A percentile compares a stretch with the other conserved stretches of the same genome.
Evolutionary conservation across 1,284 basidiomycete genomes (phyloP).

Genomic region (Leucoagaricus sp.): DNA sequence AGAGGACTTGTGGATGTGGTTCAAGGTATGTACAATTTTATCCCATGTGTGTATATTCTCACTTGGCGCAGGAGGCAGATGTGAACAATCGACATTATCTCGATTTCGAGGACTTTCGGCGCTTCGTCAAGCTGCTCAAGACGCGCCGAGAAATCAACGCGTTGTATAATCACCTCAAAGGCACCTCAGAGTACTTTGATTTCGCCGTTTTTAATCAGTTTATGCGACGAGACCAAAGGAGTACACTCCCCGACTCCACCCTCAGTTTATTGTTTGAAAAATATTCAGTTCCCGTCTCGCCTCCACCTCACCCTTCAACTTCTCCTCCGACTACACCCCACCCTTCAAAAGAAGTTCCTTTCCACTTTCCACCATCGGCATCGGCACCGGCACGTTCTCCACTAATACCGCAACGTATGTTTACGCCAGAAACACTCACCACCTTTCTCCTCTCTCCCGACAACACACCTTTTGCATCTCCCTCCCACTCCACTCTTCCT

Average conservation of each 20-base stretch:
- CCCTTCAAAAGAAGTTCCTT: conserved; percentile 1
- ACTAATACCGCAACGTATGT: conserved; percentile 36
- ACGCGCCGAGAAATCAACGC: conserved; percentile 78
- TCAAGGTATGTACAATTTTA: conserved; percentile 51
- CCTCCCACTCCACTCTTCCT: conserved; percentile 5
- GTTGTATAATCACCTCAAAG: conserved; percentile 59
- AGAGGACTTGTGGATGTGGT: conserved; percentile 64
- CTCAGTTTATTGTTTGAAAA: conserved; percentile 9
- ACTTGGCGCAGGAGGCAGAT: conserved; percentile 64
- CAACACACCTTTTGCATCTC: conserved; percentile 35
- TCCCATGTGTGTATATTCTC: neutral
- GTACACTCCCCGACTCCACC: conserved; percentile 25
- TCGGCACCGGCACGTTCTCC: neutral
- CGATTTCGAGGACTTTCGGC: conserved; percentile 83
- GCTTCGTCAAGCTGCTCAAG: conserved; percentile 86
- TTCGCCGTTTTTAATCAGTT: conserved; percentile 64
- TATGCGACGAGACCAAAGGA: conserved; percentile 69
- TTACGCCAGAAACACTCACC: conserved; percentile 72
- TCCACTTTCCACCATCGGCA: neutral
- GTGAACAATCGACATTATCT: conserved; percentile 64
- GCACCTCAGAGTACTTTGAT: conserved; percentile 46
- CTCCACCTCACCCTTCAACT: conserved; percentile 10
- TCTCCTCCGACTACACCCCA: conserved; percentile 11
- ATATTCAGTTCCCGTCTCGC: conserved; percentile 4
- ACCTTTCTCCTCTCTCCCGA: conserved; percentile 67